A percentile compares a stretch with the other conserved stretches of the same genome.
Evolutionary conservation across 1,284 basidiomycete genomes (phyloP).

Genomic region (Cystobasidiaceae sp.): DNA sequence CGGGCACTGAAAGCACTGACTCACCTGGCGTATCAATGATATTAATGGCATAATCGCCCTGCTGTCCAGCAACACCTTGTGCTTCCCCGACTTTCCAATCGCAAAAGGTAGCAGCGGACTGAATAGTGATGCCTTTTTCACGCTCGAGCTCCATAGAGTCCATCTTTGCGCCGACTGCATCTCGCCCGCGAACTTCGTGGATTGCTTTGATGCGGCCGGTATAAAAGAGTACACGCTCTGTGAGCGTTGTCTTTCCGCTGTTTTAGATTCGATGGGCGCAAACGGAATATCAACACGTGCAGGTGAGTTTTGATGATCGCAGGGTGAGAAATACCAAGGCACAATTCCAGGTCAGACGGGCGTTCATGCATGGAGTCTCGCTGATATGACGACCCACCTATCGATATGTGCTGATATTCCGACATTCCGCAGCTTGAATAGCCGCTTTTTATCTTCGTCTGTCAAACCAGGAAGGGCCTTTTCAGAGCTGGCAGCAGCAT

Average conservation of each 20-base stretch:
- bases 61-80: conserved; percentile 50
- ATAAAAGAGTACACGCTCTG: conserved; percentile 95
- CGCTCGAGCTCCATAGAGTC: conserved; percentile 98
- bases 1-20: conserved; percentile 34
- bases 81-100: conserved; percentile 67
- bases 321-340: not conserved
- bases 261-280: not conserved
- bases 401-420: conserved; percentile 51
- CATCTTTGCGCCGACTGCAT: conserved; percentile 98
- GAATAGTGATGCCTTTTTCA: conserved; percentile 99
- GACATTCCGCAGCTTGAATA: conserved; percentile 48
- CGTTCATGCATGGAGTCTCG: not conserved
- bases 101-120: conserved; percentile 96
- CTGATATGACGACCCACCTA: conserved; percentile 13
- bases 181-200: conserved; percentile 92
- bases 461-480: conserved; percentile 28
- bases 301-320: too few relatives aligned
- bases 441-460: conserved; percentile 42
- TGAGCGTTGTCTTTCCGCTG: conserved; percentile 96
- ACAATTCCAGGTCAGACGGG: not conserved
- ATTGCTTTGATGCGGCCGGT: conserved; percentile 94
- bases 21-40: conserved; percentile 97
- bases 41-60: conserved; percentile 86
- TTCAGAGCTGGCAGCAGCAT: not conserved
- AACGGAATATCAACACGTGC: not conserved